Evolutionary conservation across 495 filamentous ascomycete genomes (phyloP).

Genomic region (Margaritispora aquatica): DNA sequence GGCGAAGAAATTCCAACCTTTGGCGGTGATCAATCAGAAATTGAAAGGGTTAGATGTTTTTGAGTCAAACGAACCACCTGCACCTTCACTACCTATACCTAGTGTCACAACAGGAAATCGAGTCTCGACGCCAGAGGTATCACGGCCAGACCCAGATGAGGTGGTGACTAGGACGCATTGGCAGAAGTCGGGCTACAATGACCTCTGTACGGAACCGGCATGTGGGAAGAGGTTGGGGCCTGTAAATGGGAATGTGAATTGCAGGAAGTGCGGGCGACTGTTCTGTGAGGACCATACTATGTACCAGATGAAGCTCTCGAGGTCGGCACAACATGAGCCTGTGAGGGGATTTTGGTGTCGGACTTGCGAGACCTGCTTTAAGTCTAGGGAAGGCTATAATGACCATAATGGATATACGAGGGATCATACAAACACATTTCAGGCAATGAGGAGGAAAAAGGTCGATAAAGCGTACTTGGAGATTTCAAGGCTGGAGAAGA

Average conservation of each 20-base stretch:
- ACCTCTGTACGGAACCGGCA: conserved; percentile 78
- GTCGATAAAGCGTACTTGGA: conserved; percentile 84
- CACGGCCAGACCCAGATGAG: conserved; percentile 76
- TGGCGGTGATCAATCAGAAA: conserved; percentile 90
- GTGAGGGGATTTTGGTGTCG: conserved; percentile 89
- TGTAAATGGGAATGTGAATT: conserved; percentile 81
- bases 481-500: conserved; percentile 81
- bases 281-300: conserved; percentile 99
- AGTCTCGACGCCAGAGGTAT: conserved; percentile 24
- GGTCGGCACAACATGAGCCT: conserved; percentile 86
- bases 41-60: conserved; percentile 96
- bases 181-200: conserved; percentile 68
- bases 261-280: conserved; percentile 81
- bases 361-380: conserved; percentile 97
- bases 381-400: conserved; percentile 91
- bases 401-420: conserved; percentile 67
- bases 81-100: conserved; percentile 22
- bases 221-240: conserved; percentile 75
- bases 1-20: conserved; percentile 90
- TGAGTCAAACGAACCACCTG: conserved; percentile 76
- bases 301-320: conserved; percentile 98
- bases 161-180: conserved; percentile 83
- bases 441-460: conserved; percentile 58
- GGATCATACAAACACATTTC: conserved; percentile 67
- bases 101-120: conserved; percentile 23